Evolutionary conservation across 352 stramenopile genomes (phyloP).

Genomic region (Plasmopara viticola): DNA sequence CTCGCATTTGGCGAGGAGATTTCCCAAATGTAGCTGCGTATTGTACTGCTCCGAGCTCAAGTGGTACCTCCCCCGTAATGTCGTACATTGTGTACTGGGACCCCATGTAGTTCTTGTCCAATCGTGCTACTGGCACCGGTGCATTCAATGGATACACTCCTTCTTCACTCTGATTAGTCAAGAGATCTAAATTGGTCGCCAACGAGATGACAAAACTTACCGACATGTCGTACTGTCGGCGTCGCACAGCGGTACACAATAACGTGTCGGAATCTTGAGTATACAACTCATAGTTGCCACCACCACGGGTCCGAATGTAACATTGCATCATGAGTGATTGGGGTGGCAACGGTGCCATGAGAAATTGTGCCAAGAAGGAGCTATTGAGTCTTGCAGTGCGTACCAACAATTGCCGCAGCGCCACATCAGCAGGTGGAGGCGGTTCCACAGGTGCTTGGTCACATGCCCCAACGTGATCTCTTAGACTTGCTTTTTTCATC

Average conservation of each 20-base stretch:
- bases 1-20: constrained; percentile 80
- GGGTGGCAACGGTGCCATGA: constrained; percentile 48
- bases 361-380: constrained; percentile 46
- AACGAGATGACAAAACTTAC: constrained; percentile 74
- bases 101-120: constrained; percentile 88
- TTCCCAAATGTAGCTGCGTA: constrained; percentile 83
- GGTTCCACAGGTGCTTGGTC: constrained; percentile 68
- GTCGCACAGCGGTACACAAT: constrained; percentile 67
- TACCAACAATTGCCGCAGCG: constrained; percentile 54
- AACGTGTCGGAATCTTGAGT: constrained; percentile 76
- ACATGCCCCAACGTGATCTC: constrained; percentile 56
- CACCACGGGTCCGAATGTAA: constrained; percentile 78
- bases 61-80: constrained; percentile 40
- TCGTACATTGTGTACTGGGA: constrained; percentile 85
- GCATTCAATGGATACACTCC: constrained; percentile 17
- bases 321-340: constrained; percentile 79
- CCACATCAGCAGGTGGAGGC: constrained; percentile 62
- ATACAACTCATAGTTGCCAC: constrained; percentile 82
- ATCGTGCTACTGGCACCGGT: constrained; percentile 46
- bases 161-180: constrained; percentile 15
- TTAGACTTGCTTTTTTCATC: constrained; percentile 72
- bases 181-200: constrained; percentile 42
- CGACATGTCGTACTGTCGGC: constrained; percentile 84
- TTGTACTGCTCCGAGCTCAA: constrained; percentile 77
- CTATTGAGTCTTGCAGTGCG: constrained; percentile 50